Conservation (phyloP, 169 alveolate species). For the Theileria equi region DNA sequence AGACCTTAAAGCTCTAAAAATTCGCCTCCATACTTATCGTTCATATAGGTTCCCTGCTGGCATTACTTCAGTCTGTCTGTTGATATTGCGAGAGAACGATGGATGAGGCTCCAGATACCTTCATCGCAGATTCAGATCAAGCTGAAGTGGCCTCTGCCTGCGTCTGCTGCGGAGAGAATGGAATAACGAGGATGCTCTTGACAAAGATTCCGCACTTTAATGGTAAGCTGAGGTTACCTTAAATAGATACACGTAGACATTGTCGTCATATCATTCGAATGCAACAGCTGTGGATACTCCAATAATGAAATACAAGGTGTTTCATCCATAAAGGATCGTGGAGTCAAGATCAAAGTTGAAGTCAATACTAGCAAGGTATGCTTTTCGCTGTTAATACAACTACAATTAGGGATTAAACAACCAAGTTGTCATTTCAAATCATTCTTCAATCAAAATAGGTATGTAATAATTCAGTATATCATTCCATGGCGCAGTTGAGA, state of each 20-base stretch:
- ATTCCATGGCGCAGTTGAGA: slow-evolving; percentile 87
- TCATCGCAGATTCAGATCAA: slow-evolving; percentile 7
- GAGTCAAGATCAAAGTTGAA: slow-evolving; percentile 79
- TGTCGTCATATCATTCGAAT: slow-evolving; percentile 88
- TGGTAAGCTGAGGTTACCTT: slow-evolving; percentile 60
- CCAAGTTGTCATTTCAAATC: slow-evolving; percentile 79
- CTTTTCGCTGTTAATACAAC: background rate
- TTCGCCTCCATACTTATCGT: too few relatives aligned
- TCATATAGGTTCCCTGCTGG: too few relatives aligned
- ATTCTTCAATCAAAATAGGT: slow-evolving; percentile 30
- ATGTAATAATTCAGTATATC: slow-evolving; percentile 58
- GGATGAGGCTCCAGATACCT: background rate
- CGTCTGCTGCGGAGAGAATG: slow-evolving; percentile 86
- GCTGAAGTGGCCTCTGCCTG: slow-evolving; percentile 83
- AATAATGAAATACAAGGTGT: slow-evolving; percentile 91
- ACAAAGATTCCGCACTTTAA: slow-evolving; percentile 90
- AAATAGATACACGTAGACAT: slow-evolving; percentile 18
- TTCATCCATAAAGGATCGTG: slow-evolving; percentile 89
- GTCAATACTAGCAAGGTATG: slow-evolving; percentile 65
- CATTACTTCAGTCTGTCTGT: too few relatives aligned
- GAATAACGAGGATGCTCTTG: slow-evolving; percentile 83
- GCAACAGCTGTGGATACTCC: slow-evolving; percentile 90
- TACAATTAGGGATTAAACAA: slow-evolving; percentile 80
- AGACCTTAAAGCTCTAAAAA: too few relatives aligned
- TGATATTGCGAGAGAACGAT: too few relatives aligned